Conservation (phyloP, 192 early-diverging fungal genomes). For the Entomortierella lignicola region DNA sequence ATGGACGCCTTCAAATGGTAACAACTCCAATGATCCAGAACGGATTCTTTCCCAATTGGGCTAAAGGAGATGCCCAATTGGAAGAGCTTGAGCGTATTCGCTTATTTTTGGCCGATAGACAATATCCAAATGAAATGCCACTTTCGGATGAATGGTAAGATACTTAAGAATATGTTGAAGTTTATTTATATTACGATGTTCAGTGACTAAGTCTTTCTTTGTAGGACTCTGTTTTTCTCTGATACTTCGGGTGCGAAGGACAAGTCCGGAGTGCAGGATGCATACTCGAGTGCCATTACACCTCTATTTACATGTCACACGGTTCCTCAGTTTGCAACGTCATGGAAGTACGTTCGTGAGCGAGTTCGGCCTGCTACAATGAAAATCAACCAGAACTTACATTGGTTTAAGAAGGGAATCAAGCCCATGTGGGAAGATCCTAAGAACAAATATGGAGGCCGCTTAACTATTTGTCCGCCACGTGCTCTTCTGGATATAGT, state of each 20-base stretch:
- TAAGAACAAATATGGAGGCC: slow-evolving; percentile 76
- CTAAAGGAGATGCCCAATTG: slow-evolving; percentile 50
- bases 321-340: slow-evolving; percentile 58
- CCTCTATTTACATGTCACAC: slow-evolving; percentile 59
- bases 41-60: slow-evolving; percentile 54
- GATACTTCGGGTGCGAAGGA: slow-evolving; percentile 57
- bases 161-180: too few relatives aligned
- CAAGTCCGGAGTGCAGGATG: slow-evolving; percentile 41
- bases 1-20: slow-evolving; percentile 49
- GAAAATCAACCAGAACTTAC: slow-evolving; percentile 74
- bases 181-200: neutral
- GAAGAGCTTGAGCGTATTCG: slow-evolving; percentile 49
- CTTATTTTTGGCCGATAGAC: slow-evolving; percentile 34
- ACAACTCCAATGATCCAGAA: slow-evolving; percentile 55
- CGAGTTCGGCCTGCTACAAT: slow-evolving; percentile 51
- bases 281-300: slow-evolving; percentile 60
- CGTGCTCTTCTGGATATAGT: slow-evolving; percentile 51
- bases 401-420: slow-evolving; percentile 76
- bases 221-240: slow-evolving; percentile 58
- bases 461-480: slow-evolving; percentile 52
- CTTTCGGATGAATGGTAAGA: slow-evolving; percentile 52
- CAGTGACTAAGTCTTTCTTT: too few relatives aligned
- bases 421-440: slow-evolving; percentile 88
- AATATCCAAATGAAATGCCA: slow-evolving; percentile 52
- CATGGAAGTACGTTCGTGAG: slow-evolving; percentile 59